phyloP scores from a whole-genome alignment of 2,329 filamentous ascomycete genomes.

The Pestalotiopsis sp. region DNA sequence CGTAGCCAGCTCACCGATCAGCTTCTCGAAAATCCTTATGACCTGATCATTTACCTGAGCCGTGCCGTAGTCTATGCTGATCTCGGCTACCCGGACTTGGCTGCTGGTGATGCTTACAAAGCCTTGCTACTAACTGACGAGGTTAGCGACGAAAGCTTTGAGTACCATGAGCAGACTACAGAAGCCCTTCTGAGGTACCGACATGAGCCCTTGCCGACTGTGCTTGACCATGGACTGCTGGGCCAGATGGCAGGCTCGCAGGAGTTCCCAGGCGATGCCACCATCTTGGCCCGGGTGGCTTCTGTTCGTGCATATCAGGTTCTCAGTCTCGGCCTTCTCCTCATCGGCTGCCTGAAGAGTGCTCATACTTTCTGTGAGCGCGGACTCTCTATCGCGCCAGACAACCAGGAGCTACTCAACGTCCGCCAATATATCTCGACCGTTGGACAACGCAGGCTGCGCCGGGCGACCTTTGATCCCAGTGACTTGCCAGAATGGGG shows the following conservation, averaged over 20 bases:
- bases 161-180: conserved; percentile 74
- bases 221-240: conserved; percentile 49
- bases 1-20: conserved; percentile 61
- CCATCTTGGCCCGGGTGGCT: conserved; percentile 33
- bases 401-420: conserved; percentile 58
- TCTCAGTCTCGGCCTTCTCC: conserved; percentile 58
- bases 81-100: conserved; percentile 87
- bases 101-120: conserved; percentile 86
- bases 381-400: conserved; percentile 58
- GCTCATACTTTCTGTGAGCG: conserved; percentile 67
- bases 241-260: conserved; percentile 24
- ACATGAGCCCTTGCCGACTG: conserved; percentile 41
- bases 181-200: conserved; percentile 51
- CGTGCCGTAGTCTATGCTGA: conserved; percentile 73
- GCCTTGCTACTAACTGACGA: conserved; percentile 88
- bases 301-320: conserved; percentile 64
- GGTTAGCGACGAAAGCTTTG: conserved; percentile 74
- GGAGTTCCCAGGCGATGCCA: conserved; percentile 25
- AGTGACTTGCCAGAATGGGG: conserved; percentile 70
- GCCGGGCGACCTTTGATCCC: conserved; percentile 48
- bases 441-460: conserved; percentile 52
- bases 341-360: conserved; percentile 71
- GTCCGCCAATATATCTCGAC: conserved; percentile 57
- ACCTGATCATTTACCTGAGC: conserved; percentile 67
- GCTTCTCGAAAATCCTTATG: conserved; percentile 57